Evolutionary conservation across 768 basidiomycete genomes (phyloP).

Genomic region (Mycena epipterygia): DNA sequence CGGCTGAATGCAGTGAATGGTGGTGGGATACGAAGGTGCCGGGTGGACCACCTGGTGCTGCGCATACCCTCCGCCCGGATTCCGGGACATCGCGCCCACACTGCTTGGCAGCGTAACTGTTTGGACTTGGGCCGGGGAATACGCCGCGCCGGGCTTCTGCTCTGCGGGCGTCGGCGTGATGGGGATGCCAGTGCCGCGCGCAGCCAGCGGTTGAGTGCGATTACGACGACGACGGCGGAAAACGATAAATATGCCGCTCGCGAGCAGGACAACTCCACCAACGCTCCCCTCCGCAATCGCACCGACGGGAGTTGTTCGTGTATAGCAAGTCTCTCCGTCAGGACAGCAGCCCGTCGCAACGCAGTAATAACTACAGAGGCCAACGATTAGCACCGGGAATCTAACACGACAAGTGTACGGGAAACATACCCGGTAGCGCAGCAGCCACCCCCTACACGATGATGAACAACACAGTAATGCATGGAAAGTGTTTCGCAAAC

Average conservation of each 20-base stretch:
- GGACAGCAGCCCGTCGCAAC: conserved; percentile 1
- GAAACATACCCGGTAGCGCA: conserved; percentile 9
- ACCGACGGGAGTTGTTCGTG: conserved; percentile 18
- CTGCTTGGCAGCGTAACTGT: conserved; percentile 11
- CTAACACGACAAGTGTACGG: neutral
- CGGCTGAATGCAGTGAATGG: no score
- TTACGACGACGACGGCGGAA: conserved; percentile 12
- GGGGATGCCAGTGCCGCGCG: neutral
- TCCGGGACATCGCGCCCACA: neutral
- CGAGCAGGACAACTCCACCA: conserved; percentile 6
- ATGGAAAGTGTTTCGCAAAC: conserved; percentile 7
- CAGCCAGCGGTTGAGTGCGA: conserved; percentile 13
- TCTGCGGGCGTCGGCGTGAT: conserved; percentile 6
- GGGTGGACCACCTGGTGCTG: conserved; percentile 2
- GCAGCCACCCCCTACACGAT: conserved; percentile 7
- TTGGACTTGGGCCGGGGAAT: conserved; percentile 1
- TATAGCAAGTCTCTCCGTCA: neutral
- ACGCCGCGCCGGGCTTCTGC: conserved; percentile 4
- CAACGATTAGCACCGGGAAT: conserved; percentile 2
- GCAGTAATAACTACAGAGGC: conserved; percentile 1
- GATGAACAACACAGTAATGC: neutral
- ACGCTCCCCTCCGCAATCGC: conserved; percentile 11
- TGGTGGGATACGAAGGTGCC: conserved; percentile 9
- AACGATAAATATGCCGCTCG: neutral
- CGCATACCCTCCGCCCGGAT: neutral